Evolutionary conservation across 2,329 filamentous ascomycete genomes (phyloP), one percentile per base, ranked within the genome.

Genomic region (Exophiala aquamarina): DNA sequence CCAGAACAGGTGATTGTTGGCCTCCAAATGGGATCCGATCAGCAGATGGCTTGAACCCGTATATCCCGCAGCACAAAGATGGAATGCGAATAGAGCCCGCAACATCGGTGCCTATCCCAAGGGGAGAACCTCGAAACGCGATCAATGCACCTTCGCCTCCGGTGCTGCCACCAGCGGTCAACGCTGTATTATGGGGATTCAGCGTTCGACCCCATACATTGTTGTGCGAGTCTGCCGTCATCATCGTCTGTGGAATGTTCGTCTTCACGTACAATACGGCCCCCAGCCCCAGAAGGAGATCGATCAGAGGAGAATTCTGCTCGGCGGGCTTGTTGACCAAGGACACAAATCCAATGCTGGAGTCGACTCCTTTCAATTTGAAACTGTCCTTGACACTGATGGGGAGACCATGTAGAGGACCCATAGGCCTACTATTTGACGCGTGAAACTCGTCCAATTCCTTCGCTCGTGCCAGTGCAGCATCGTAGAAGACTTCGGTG

Each of bases 181-280:
- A 36, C 3, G 37, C 39, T 1, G 58, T 63, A 40, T 68, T 68
- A 43, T 61, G 57, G 1, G 71, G 71, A 47, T 73, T 73, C 15
- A 69, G 49, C 1, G 66, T 68, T 11, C 68, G 59, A 3, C 70
- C 69, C 31, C 70, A 69, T 9, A 73, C 56, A 54, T 72, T 70
- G 44, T 72, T 72, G 10, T 67, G 50, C 2, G 64, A 66, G 28
- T 71, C 69, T 10, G 58, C 59, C 1, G 63, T 63, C 71, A 77
- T 74, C 54, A 80, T 68, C 0, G 75, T 78, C 49, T 77, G 74
- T 3, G 78, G 76, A 2, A 80, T 62, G 49, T 79, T 79, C 3
- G 77, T 81, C 60, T 81, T 78, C 59, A 79, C 70, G 44, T 47
- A 55, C 23, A 47, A 39, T 2, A 59, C 50, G 1, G 76, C 75